Evolutionary conservation across 306 rosid species (phyloP), one percentile per base, ranked within the genome.

Genomic region (Begonia loranthoides): DNA sequence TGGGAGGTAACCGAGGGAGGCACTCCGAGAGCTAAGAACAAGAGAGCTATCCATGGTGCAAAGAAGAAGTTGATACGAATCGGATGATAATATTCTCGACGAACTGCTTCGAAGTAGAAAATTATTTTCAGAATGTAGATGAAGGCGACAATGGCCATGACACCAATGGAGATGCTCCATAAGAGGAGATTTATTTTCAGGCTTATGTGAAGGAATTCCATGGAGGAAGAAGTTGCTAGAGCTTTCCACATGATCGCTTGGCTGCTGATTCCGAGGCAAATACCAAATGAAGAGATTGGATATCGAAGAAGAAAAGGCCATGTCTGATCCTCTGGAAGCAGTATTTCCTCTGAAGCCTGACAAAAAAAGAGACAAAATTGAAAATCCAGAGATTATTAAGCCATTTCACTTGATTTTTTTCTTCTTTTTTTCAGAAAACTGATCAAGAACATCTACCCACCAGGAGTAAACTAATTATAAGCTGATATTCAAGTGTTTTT

Each of bases 241-340:
- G 79, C 49, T 69, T 84, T 88, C 97, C 97, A 88, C 40, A 88
- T 65, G 52, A 88, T 81, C 43, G 97, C 93, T 71, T 88, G 97
- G 82, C 97, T 88, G 53, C 83, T 66, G 50, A 88, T 75, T 41
- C 97, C 97, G 12, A 88, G 95, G 52, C 95, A 84, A n/a, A 88
- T 75, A 70, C 97, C 85, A 15, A 88, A 77, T 3, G 84, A 70
- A 15, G 97, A 79, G 47, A 88, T 38, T 1, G 87, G 89, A 66
- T 64, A 81, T 50, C 95, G 68, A 0, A 88, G 95, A 34, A 88
- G 89, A 67, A 88, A 88, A 24, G 97, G 93, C 97, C 95, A 84
- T 50, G 49, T 39, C 57, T 47, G 67, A 73, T 88, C 93, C 0
- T 81, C 74, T 8, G 95, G 95, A 46, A 88, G 89, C 54, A 84